Evolutionary conservation across 2,329 filamentous ascomycete species (phyloP), one percentile per base, ranked within the genome.

Genomic region (Pseudogymnoascus sp.): DNA sequence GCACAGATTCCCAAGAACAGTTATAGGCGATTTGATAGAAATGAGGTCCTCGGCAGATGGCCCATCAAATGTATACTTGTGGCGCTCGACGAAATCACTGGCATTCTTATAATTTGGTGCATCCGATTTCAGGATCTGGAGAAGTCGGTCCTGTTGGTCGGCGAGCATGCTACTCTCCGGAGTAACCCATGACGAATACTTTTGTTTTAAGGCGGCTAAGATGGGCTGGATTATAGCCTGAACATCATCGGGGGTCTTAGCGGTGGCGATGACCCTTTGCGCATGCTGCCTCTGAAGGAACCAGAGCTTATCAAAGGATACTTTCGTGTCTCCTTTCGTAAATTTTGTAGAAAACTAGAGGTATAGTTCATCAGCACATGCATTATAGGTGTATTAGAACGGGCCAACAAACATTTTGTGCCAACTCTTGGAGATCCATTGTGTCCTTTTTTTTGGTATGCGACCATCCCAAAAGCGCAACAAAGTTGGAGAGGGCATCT

Each of bases 311-410:
- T 86, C 85, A 61, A 87, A 83, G 18, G 89, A 86, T 16, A 97
- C 90, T 12, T 89, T 88, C 5, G 93, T 91, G 73, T 97, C 93
- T 8, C 93, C 93, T 69, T 89, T 90, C 2, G 92, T 97, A 76
- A 97, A 96, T 71, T 91, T 92, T 68, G 96, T 81, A 37, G 14
- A 18, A 34, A 18, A 31, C 34, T 62, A 60, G 54, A 16, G 34
- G 36, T 10, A 23, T 14, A 31, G 26, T 4, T 23, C 12, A 26
- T 47, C 37, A 68, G 60, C 31, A 26, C 47, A 64, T 61, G 61
- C 39, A 57, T 29, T 61, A 47, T 31, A 12, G 31, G 60, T 26
- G 10, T 60, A 21, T 36, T 29, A 60, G 18, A 12, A 18, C 57
- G 61, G n/a, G 51, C 11, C 36, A 51, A 72, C 82, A 62, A 77